Conservation (phyloP, 768 basidiomycete genomes). For the Pleurotus eryngii region DNA sequence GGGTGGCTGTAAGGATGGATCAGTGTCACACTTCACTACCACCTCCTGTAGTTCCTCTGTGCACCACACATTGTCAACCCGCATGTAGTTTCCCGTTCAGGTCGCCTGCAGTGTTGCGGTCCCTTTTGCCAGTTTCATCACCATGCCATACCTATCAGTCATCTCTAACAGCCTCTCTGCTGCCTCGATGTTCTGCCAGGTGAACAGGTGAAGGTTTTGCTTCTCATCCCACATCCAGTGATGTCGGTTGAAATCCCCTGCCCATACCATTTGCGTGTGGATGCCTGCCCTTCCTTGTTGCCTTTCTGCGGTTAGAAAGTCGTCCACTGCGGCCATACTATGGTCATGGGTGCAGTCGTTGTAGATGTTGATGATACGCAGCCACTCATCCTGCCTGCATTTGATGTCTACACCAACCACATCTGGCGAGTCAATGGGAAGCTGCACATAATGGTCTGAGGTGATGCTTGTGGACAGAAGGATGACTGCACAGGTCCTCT, state of each 20-base stretch:
- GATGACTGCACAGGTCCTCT: too few relatives aligned
- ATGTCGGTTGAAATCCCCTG: constrained; percentile 9
- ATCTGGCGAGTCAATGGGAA: too few relatives aligned
- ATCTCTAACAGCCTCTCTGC: constrained; percentile 12
- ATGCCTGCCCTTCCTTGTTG: too few relatives aligned
- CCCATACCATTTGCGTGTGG: constrained; percentile 14
- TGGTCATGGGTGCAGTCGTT: too few relatives aligned
- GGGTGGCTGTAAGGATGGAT: constrained; percentile 7
- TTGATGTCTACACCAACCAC: too few relatives aligned
- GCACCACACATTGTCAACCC: constrained; percentile 13
- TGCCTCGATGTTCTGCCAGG: neutral
- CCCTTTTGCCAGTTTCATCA: constrained; percentile 24
- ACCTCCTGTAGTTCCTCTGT: constrained; percentile 8
- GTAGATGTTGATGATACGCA: too few relatives aligned
- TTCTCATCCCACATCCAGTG: constrained; percentile 36
- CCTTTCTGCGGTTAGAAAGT: neutral
- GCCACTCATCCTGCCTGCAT: too few relatives aligned
- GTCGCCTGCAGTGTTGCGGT: constrained; percentile 20
- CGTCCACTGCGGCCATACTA: too few relatives aligned
- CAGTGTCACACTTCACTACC: constrained; percentile 21
- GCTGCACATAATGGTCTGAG: too few relatives aligned
- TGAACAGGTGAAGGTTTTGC: constrained; percentile 24
- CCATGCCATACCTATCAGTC: constrained; percentile 17
- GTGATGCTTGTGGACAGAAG: too few relatives aligned
- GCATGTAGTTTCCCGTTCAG: constrained; percentile 22